Conservation (phyloP, 1,139 yeast species). For the Saccharomycopsis hybrid region DNA sequence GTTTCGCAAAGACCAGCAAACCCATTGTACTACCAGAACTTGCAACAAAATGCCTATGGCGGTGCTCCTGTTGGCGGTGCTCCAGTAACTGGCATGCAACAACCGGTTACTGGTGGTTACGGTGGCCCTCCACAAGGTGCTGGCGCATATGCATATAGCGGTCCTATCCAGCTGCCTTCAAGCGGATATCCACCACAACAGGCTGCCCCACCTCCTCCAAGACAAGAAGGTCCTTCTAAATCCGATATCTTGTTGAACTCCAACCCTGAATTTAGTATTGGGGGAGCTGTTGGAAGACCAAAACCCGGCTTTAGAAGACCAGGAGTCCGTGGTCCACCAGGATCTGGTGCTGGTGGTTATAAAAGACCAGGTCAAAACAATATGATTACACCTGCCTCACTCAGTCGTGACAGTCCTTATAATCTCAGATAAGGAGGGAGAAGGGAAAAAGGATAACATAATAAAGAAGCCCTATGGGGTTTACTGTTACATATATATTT, state of each 20-base stretch:
- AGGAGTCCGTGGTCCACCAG: constrained; percentile 1
- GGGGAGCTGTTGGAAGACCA: constrained; percentile 14
- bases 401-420: constrained; percentile 20
- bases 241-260: constrained; percentile 19
- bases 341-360: background rate
- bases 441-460: background rate
- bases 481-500: no score
- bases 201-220: constrained; percentile 9
- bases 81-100: background rate
- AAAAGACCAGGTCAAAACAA: constrained; percentile 17
- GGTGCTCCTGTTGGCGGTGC: background rate
- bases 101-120: background rate
- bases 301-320: constrained; percentile 16
- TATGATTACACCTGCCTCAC: constrained; percentile 15
- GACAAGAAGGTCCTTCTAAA: constrained; percentile 15
- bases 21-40: constrained; percentile 40
- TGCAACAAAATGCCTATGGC: constrained; percentile 2
- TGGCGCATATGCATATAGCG: background rate
- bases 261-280: constrained; percentile 21
- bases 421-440: constrained; percentile 12
- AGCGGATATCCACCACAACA: constrained; percentile 4
- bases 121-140: background rate
- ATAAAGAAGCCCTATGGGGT: no score
- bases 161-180: background rate
- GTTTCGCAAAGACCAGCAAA: constrained; percentile 76